phyloP scores from a whole-genome alignment of 345 rosid species.

The Populus alba region DNA sequence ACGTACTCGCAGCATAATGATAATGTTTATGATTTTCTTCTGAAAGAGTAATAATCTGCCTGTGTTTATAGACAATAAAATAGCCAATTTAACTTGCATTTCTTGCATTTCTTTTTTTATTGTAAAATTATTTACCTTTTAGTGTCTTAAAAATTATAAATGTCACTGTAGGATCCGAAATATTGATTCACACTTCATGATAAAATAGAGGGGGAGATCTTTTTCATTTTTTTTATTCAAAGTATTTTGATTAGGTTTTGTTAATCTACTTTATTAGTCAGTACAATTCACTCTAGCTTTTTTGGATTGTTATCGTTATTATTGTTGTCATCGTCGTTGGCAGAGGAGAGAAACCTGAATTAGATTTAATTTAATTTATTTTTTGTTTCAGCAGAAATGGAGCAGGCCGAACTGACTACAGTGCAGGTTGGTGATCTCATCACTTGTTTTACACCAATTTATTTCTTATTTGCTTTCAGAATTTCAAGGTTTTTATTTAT shows the following conservation, averaged over 20 bases:
- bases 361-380: background rate
- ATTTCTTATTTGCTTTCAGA: background rate
- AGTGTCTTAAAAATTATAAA: background rate
- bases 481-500: background rate
- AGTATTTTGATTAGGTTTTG: background rate
- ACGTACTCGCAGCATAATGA: no score
- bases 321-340: no score
- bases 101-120: background rate
- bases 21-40: background rate
- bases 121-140: no score
- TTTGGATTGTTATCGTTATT: no score
- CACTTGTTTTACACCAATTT: background rate
- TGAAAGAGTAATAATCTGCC: background rate
- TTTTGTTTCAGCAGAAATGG: conserved; percentile 48
- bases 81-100: background rate
- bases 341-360: background rate
- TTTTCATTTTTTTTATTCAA: background rate
- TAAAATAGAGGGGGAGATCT: no score
- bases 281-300: no score
- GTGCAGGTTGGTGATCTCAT: conserved; percentile 61
- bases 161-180: background rate
- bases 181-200: no score
- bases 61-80: no score
- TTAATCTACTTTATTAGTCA: no score
- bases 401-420: conserved; percentile 65